Conservation (phyloP, 108 stramenopile genomes). For the Hondaea fermentalgiana region DNA sequence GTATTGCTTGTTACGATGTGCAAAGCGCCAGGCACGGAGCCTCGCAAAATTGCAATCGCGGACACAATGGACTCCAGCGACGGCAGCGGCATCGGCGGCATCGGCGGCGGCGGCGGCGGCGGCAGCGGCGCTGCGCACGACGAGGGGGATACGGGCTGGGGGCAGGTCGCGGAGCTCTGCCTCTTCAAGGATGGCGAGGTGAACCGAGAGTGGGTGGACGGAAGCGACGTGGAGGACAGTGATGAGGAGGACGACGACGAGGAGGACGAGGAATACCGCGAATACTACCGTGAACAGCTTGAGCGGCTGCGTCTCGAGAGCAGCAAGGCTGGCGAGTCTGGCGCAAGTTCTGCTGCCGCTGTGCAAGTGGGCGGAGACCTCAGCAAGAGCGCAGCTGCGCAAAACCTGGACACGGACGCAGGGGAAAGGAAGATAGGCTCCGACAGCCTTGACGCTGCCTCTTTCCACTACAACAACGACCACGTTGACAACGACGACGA, state of each 20-base stretch:
- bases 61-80: too few relatives aligned
- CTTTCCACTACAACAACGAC: not conserved
- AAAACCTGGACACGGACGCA: not conserved
- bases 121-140: too few relatives aligned
- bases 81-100: too few relatives aligned
- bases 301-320: not conserved
- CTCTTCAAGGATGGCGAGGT: not conserved
- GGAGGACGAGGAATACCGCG: not conserved
- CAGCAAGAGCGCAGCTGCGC: too few relatives aligned
- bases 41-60: too few relatives aligned
- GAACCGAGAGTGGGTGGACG: not conserved
- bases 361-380: too few relatives aligned
- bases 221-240: not conserved
- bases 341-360: too few relatives aligned
- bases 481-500: not conserved
- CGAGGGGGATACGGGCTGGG: too few relatives aligned
- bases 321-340: not conserved
- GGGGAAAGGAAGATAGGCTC: too few relatives aligned
- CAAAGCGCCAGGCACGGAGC: too few relatives aligned
- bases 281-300: not conserved
- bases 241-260: not conserved
- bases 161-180: not conserved
- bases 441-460: not conserved
- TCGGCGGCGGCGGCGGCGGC: too few relatives aligned
- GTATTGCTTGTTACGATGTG: too few relatives aligned